phyloP scores from a whole-genome alignment of 116 monocot genomes.

The Cymodocea nodosa region DNA sequence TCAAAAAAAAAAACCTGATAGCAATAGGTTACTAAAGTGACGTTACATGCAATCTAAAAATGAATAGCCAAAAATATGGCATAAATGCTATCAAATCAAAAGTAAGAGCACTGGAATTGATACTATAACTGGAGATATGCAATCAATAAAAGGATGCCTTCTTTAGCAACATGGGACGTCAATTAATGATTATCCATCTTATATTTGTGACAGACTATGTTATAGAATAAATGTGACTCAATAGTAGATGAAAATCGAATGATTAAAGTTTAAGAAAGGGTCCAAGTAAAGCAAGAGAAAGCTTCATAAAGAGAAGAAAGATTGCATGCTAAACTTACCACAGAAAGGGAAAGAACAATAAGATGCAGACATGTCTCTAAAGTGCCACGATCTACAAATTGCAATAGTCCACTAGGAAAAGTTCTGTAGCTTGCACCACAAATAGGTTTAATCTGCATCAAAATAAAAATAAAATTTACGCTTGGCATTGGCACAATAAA shows the following conservation, averaged over 20 bases:
- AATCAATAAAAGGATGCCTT: too few relatives aligned
- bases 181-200: too few relatives aligned
- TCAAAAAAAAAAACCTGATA: too few relatives aligned
- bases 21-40: too few relatives aligned
- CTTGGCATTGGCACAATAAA: not conserved
- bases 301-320: not conserved
- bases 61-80: too few relatives aligned
- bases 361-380: conserved; percentile 76
- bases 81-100: too few relatives aligned
- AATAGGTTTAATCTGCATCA: conserved; percentile 74
- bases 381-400: conserved; percentile 75
- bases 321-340: conserved; percentile 41
- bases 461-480: not conserved
- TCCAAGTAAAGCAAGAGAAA: not conserved
- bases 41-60: too few relatives aligned
- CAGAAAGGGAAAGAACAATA: conserved; percentile 70
- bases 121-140: too few relatives aligned
- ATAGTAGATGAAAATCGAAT: not conserved
- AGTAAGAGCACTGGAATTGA: too few relatives aligned
- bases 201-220: too few relatives aligned
- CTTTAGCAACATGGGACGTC: too few relatives aligned
- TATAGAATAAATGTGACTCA: too few relatives aligned
- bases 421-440: conserved; percentile 16
- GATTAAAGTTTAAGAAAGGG: not conserved
- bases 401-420: conserved; percentile 58